Conservation (phyloP, 441 rosid species). For the Kokia cookei region DNA sequence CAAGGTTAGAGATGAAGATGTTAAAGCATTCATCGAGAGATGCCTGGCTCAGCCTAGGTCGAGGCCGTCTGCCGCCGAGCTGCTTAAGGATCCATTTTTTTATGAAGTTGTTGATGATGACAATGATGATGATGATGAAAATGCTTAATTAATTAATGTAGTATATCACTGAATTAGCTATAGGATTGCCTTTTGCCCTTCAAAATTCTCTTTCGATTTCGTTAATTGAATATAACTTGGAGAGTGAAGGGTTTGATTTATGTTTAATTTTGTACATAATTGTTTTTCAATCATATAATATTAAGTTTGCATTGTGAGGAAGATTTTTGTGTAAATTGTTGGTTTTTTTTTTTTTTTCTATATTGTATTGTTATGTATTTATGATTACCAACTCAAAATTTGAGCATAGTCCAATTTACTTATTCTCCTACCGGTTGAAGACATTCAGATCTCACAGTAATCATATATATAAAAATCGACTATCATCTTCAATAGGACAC, state of each 20-base stretch:
- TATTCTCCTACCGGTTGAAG: too few relatives aligned
- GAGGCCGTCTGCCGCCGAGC: constrained; percentile 53
- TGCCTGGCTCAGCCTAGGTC: constrained; percentile 44
- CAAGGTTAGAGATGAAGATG: constrained; percentile 42
- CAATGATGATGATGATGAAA: constrained; percentile 25
- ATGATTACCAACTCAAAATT: too few relatives aligned
- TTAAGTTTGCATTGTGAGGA: not conserved
- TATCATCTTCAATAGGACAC: too few relatives aligned
- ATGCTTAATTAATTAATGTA: not conserved
- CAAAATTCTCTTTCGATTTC: not conserved
- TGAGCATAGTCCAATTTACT: too few relatives aligned
- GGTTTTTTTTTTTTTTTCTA: too few relatives aligned
- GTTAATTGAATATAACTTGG: not conserved
- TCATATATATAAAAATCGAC: too few relatives aligned
- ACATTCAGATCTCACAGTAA: too few relatives aligned
- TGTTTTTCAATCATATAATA: not conserved
- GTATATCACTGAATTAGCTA: too few relatives aligned
- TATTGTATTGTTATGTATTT: too few relatives aligned
- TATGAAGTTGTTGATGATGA: constrained; percentile 17
- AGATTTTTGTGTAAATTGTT: too few relatives aligned
- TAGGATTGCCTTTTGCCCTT: not conserved
- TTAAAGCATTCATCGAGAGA: constrained; percentile 44
- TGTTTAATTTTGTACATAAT: not conserved
- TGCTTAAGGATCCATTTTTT: constrained; percentile 48
- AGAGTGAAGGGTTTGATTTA: not conserved